These are phyloP conservation scores for Naganishia kalamii DNA, from an alignment of 768 basidiomycete species.

Conservation along the genomic window DNA sequence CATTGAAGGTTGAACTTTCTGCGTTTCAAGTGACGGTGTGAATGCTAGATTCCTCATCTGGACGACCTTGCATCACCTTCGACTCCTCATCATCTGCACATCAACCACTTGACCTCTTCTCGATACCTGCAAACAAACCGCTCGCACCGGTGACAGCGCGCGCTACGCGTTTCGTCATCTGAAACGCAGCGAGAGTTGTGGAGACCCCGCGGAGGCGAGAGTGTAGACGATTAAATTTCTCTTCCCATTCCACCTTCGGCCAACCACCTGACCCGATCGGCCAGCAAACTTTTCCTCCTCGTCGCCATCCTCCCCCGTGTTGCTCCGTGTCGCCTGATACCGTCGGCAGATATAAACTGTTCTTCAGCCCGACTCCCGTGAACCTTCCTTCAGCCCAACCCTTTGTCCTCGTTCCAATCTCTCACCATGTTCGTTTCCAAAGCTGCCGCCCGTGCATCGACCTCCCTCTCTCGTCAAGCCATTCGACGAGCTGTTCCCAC, in stretches of 20 bases:
- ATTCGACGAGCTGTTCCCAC: not conserved
- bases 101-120: no score
- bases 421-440: conserved; percentile 4
- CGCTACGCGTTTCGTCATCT: not conserved
- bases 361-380: not conserved
- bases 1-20: no score
- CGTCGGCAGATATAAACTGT: not conserved
- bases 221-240: not conserved
- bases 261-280: conserved; percentile 6
- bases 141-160: not conserved
- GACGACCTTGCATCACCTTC: no score
- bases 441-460: conserved; percentile 3
- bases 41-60: no score
- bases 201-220: conserved; percentile 4
- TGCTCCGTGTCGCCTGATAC: no score
- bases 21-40: no score
- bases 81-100: no score
- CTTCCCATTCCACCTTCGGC: conserved; percentile 2
- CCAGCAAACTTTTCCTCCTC: conserved; percentile 2
- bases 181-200: not conserved
- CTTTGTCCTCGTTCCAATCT: not conserved
- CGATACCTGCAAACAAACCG: no score
- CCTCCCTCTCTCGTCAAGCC: not conserved
- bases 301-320: not conserved
- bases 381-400: not conserved